phyloP scores from a whole-genome alignment of 2,329 filamentous ascomycete species.

The Drechslera avenae region DNA sequence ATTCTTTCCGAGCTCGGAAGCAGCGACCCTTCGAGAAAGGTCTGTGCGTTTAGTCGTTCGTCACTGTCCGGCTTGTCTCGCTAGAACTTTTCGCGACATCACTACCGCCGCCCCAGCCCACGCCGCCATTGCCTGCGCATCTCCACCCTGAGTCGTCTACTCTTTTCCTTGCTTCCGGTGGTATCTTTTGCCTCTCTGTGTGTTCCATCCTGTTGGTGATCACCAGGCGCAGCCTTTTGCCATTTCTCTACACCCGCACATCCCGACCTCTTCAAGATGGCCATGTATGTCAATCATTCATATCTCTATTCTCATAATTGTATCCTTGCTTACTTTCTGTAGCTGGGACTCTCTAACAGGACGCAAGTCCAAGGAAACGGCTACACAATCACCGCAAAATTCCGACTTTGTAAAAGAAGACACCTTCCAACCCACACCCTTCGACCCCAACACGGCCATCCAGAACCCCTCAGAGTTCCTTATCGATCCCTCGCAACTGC shows the following conservation, averaged over 20 bases:
- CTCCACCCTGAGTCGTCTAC: constrained; percentile 17
- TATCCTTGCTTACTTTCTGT: constrained; percentile 4
- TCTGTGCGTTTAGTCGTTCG: constrained; percentile 27
- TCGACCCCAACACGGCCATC: constrained; percentile 70
- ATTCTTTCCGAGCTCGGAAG: constrained; percentile 43
- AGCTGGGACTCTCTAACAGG: constrained; percentile 64
- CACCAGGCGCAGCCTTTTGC: constrained; percentile 25
- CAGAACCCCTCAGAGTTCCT: constrained; percentile 89
- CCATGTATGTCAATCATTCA: constrained; percentile 35
- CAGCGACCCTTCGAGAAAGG: constrained; percentile 25
- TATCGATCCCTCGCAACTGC: constrained; percentile 84
- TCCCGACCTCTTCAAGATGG: constrained; percentile 37
- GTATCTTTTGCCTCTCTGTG: constrained; percentile 25
- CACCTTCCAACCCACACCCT: constrained; percentile 62
- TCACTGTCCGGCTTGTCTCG: constrained; percentile 27
- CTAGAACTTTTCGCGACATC: constrained; percentile 41
- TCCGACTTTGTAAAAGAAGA: constrained; percentile 45
- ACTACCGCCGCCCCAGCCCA: constrained; percentile 23
- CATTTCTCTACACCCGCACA: constrained; percentile 21
- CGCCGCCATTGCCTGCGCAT: constrained; percentile 39
- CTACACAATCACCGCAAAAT: constrained; percentile 46
- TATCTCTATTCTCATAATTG: background rate
- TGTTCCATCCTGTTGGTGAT: constrained; percentile 20
- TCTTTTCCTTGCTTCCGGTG: constrained; percentile 12
- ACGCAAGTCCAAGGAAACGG: constrained; percentile 59